Conservation (phyloP, 1,139 yeast genomes). For the Pichia norvegensis region DNA sequence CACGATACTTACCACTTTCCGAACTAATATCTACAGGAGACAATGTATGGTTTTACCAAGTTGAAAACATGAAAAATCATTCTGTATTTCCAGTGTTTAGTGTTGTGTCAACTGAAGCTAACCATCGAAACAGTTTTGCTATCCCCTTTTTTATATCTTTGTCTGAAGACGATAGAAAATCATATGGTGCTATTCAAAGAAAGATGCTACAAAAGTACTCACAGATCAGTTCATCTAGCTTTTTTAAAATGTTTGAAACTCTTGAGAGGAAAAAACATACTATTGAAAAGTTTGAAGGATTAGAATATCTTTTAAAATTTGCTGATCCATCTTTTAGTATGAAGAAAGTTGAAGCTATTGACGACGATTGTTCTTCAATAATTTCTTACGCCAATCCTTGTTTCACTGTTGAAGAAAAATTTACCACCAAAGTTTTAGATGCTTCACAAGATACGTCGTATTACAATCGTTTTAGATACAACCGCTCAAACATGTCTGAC, state of each 20-base stretch:
- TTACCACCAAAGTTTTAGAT: conserved; percentile 39
- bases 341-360: not conserved
- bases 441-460: conserved; percentile 13
- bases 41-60: conserved; percentile 60
- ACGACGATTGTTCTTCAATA: conserved; percentile 38
- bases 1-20: conserved; percentile 57
- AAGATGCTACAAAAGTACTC: conserved; percentile 44
- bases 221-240: conserved; percentile 33
- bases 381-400: conserved; percentile 48
- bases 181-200: conserved; percentile 47
- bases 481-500: too few species aligned
- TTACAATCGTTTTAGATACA: not conserved
- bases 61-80: conserved; percentile 39
- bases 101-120: conserved; percentile 38
- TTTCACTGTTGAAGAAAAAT: conserved; percentile 43
- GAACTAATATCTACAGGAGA: conserved; percentile 63
- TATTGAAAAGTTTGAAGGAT: conserved; percentile 34
- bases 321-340: not conserved
- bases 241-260: conserved; percentile 19
- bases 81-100: conserved; percentile 64
- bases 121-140: conserved; percentile 39
- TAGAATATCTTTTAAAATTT: conserved; percentile 13
- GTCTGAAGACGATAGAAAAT: conserved; percentile 40
- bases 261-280: conserved; percentile 22
- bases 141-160: conserved; percentile 63